phyloP scores from a whole-genome alignment of 805 yeast species.

The Candida sithepensis region DNA sequence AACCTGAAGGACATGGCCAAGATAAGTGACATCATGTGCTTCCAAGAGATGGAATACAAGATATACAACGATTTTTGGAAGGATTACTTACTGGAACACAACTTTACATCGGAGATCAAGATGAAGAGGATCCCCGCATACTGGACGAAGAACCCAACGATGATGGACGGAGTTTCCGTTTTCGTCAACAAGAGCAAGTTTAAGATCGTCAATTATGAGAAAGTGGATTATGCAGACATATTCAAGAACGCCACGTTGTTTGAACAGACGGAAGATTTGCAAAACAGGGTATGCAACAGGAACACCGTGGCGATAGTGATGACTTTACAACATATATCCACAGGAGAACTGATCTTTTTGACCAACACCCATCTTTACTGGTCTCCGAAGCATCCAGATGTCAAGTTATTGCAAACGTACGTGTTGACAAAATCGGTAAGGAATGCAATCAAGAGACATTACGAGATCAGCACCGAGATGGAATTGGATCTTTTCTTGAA shows the following conservation, averaged over 20 bases:
- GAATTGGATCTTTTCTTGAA: slow-evolving; percentile 15
- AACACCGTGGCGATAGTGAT: slow-evolving; percentile 58
- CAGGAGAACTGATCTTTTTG: slow-evolving; percentile 39
- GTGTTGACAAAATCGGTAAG: slow-evolving; percentile 35
- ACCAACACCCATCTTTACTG: slow-evolving; percentile 64
- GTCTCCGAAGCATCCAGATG: slow-evolving; percentile 49
- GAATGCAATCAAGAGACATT: slow-evolving; percentile 26
- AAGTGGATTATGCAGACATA: slow-evolving; percentile 32
- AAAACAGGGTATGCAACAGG: slow-evolving; percentile 37
- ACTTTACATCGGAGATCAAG: slow-evolving; percentile 46
- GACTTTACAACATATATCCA: slow-evolving; percentile 41
- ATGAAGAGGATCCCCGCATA: slow-evolving; percentile 50
- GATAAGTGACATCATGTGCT: slow-evolving; percentile 54
- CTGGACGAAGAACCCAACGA: slow-evolving; percentile 44
- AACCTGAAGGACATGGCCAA: slow-evolving; percentile 32
- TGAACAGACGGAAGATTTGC: slow-evolving; percentile 33
- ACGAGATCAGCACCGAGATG: slow-evolving; percentile 3
- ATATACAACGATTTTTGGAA: slow-evolving; percentile 28
- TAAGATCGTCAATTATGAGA: slow-evolving; percentile 33
- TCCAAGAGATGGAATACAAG: slow-evolving; percentile 33
- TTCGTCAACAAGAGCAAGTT: slow-evolving; percentile 49
- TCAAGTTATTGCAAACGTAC: slow-evolving; percentile 51
- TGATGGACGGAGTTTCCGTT: slow-evolving; percentile 60
- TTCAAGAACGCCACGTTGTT: slow-evolving; percentile 24
- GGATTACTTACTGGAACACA: slow-evolving; percentile 15